phyloP scores from a whole-genome alignment of 2,329 filamentous ascomycete species.

The Stromatinia cepivora region DNA sequence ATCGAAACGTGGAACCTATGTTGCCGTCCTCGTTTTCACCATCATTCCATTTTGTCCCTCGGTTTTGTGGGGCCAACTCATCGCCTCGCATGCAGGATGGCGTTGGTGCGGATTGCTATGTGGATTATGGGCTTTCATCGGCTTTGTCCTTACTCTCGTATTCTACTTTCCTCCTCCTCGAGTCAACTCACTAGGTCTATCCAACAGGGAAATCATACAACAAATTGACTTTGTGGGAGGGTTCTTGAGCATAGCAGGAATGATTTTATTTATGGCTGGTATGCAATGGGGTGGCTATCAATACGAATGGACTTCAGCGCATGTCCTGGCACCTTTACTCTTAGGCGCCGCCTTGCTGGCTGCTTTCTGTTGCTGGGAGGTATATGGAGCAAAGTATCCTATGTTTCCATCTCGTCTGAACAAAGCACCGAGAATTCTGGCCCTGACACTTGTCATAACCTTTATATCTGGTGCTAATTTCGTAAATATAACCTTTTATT shows the following conservation, averaged over 20 bases:
- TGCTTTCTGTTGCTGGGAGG: constrained; percentile 55
- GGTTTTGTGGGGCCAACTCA: constrained; percentile 60
- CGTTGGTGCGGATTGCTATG: constrained; percentile 56
- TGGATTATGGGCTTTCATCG: constrained; percentile 53
- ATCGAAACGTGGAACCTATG: constrained; percentile 61
- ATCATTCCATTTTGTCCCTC: constrained; percentile 63
- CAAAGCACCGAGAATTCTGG: constrained; percentile 51
- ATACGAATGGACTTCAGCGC: constrained; percentile 55
- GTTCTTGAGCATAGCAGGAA: constrained; percentile 50
- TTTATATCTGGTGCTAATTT: constrained; percentile 59
- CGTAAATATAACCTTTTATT: neutral
- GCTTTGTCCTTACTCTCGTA: constrained; percentile 51
- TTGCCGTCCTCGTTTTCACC: constrained; percentile 59
- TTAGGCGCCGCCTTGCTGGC: constrained; percentile 50
- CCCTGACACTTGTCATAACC: constrained; percentile 56
- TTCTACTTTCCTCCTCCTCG: constrained; percentile 56
- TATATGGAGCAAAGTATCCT: constrained; percentile 50
- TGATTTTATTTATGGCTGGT: constrained; percentile 53
- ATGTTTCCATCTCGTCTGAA: constrained; percentile 54
- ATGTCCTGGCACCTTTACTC: constrained; percentile 56
- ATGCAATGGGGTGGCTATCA: constrained; percentile 58
- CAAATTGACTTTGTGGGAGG: constrained; percentile 55
- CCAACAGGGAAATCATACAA: constrained; percentile 43
- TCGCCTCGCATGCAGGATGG: constrained; percentile 51
- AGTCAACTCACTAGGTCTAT: constrained; percentile 45